Percentiles rank a stretch among this genome's conserved stretches.
Evolutionary conservation across 139 green algal genomes (phyloP).

Genomic region (Chlamydomonas eustigma): DNA sequence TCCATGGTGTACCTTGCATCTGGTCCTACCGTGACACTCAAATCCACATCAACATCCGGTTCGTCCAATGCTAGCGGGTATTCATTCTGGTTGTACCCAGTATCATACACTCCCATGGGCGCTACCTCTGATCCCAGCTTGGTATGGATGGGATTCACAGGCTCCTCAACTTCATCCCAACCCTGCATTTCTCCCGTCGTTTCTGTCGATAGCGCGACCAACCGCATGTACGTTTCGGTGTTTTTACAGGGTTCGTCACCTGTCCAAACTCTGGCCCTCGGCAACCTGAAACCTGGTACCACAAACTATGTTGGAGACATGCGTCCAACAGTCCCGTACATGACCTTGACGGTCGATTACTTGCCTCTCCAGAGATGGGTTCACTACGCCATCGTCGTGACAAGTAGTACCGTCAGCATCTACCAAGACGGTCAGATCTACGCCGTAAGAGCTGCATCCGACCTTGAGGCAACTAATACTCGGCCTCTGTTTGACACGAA

Average conservation of each 20-base stretch:
- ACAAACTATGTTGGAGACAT: not conserved
- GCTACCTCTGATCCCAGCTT: not conserved
- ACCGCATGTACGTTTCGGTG: conserved; percentile 12
- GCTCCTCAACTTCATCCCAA: not conserved
- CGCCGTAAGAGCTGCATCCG: not conserved
- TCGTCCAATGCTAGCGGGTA: not conserved
- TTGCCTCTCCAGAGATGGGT: conserved; percentile 20
- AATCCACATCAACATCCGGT: not conserved
- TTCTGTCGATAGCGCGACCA: not conserved
- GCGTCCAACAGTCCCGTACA: not conserved
- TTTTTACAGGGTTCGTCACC: not conserved
- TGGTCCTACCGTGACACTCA: not conserved
- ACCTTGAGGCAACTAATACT: not conserved
- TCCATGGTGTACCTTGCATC: not conserved
- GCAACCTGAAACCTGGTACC: not conserved
- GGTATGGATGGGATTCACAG: conserved; percentile 1
- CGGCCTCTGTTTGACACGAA: not conserved
- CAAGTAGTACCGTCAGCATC: conserved; percentile 2
- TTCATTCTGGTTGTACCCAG: conserved; percentile 9
- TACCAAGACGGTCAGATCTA: conserved; percentile 18
- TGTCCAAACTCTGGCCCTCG: not conserved
- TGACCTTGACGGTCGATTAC: conserved; percentile 12
- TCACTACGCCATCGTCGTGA: conserved; percentile 4
- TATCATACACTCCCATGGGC: not conserved
- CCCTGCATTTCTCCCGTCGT: not conserved